Evolutionary conservation across 116 monocot genomes (phyloP), one percentile per base, ranked within the genome.

Genomic region (Dioscorea cayenensis): DNA sequence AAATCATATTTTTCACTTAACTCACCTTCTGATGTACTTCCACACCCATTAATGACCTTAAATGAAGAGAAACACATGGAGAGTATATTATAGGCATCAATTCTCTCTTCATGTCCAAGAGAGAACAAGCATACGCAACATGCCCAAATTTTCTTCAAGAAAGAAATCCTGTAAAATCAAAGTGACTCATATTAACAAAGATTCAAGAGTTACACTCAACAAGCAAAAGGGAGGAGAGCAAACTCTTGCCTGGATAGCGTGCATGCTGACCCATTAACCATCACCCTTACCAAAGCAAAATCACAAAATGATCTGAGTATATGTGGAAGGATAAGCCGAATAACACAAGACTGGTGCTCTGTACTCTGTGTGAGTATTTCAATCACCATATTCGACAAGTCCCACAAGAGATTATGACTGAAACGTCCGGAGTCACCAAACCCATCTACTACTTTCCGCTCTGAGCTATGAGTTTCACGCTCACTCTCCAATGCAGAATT

Each of bases 1-100:
- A 95, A 16, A 73, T 87, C 78, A 73, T 83, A 84, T 22, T 72
- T 67, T 50, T 81, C 72, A 66, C 3, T 21, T n/a, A 64, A 49
- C 9, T 75, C 28, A 67, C 36, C 69, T 36, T 21, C 35, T 36
- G 62, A 13, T 19, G 20, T 5, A 63, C 64, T 28, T 67, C 60
- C 35, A 60, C 64, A 25, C 14, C 20, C 71, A 28, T 69, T 43
- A 6, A 4, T 38, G 19, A 55, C 28, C 63, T 64, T 12, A 8
- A 74, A 60, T 51, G 77, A 72, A 21, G 79, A 83, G 66, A 85
- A 85, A 66, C 73, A 89, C 16, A 84, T 28, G 62, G 84, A 85
- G 19, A 95, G 83, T 64, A 87, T 72, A 36, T 60, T 75, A 64
- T 82, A 92, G 63, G 95, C 92, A 85, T 92, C 86, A 22, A 71